phyloP scores from a whole-genome alignment of 306 rosid genomes.

The Vigna nakashimae region DNA sequence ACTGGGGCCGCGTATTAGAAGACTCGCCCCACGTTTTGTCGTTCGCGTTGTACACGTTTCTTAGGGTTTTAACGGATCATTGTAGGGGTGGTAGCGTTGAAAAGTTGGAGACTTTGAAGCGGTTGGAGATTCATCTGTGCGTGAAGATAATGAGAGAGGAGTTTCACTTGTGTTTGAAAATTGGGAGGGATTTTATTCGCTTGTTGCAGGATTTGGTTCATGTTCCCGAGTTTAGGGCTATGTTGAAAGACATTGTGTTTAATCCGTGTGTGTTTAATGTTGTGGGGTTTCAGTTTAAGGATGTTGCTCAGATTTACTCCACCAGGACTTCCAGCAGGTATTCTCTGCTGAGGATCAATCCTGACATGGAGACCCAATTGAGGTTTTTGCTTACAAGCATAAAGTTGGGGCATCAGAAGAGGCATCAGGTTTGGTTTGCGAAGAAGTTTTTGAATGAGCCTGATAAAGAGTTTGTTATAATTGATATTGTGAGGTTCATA shows the following conservation, averaged over 20 bases:
- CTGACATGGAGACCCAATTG: constrained; percentile 76
- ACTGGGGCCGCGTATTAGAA: constrained; percentile 62
- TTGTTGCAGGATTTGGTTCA: constrained; percentile 74
- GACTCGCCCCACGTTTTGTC: constrained; percentile 62
- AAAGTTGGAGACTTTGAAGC: constrained; percentile 61
- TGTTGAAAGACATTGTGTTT: constrained; percentile 67
- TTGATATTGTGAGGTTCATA: constrained; percentile 77
- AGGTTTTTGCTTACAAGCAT: constrained; percentile 77
- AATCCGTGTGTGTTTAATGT: constrained; percentile 56
- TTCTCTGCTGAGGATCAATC: constrained; percentile 68
- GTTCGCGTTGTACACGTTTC: constrained; percentile 66
- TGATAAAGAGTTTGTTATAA: constrained; percentile 64
- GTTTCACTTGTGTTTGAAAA: constrained; percentile 68
- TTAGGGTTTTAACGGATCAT: constrained; percentile 77
- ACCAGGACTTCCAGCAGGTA: constrained; percentile 65
- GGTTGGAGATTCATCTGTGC: constrained; percentile 71
- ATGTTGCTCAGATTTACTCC: constrained; percentile 67
- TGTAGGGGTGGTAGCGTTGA: constrained; percentile 38
- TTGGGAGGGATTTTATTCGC: constrained; percentile 85
- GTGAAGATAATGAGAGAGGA: constrained; percentile 67
- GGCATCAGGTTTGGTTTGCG: constrained; percentile 77
- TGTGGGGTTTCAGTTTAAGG: constrained; percentile 48
- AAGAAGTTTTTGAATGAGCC: constrained; percentile 63
- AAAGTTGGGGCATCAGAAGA: constrained; percentile 72
- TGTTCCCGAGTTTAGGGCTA: constrained; percentile 64